Evolutionary conservation across 257 asterid species (phyloP), one percentile per base, ranked within the genome.

Genomic region (Striga asiatica): DNA sequence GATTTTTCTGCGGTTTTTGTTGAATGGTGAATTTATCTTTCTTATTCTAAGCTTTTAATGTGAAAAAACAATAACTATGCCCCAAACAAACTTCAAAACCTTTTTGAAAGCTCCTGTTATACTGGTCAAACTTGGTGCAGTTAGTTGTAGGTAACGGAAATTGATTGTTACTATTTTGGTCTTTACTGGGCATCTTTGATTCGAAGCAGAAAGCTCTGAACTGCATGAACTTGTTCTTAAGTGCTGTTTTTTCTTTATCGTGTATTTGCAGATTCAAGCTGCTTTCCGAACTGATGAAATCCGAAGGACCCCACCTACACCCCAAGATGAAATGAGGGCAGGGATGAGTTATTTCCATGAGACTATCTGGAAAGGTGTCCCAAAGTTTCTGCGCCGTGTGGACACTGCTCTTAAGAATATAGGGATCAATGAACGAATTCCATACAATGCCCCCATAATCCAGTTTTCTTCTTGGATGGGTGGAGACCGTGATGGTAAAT

Each of bases 381-480:
- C 84, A 0, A 69, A 69, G 66, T 78, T 78, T 69, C 68, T 78
- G 43, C 79, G 84, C 3, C 81, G 81, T 60, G 81, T 74, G 27
- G 84, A 78, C 54, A 78, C 84, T 14, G 84, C 81, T 41, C 81
- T 78, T 9, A 75, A 78, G 71, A 75, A 71, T 64, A 69, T 78
- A 10, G 78, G 84, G 70, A 78, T 78, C 14, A 75, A 78, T 22
- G 81, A 78, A 56, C 76, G 84, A 10, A 71, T 78, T 48, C 84
- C 81, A 5, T 75, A 78, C 59, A 78, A 78, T 61, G 84, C 84
- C 56, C 84, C 81, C 57, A 60, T 78, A 4, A 72, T 78, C 60
- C 84, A 78, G 16, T 78, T 78, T 25, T 78, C 81, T 14, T 78
- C 84, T 17, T 78, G 84, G 84, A 78, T 78, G 84, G 85, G 79